Conservation (phyloP, 176 grass and related monocot species). For the Phragmites australis region DNA sequence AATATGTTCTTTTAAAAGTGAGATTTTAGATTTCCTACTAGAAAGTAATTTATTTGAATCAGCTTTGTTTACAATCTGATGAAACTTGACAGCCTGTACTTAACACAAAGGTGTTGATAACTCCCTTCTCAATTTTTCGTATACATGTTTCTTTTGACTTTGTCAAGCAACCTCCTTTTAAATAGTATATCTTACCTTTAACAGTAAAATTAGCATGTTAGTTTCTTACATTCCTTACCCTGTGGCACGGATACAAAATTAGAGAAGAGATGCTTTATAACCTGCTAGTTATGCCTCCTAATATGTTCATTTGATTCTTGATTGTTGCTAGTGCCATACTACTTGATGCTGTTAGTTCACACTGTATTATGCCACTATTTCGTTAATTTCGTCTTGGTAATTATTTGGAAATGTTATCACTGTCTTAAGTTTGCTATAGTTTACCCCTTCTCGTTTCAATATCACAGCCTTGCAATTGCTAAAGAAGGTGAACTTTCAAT, state of each 20-base stretch:
- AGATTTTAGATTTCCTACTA: too few relatives aligned
- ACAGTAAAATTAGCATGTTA: neutral
- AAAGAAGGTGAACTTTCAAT: slow-evolving; percentile 96
- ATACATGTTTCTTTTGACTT: neutral
- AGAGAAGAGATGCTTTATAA: neutral
- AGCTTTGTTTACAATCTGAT: slow-evolving; percentile 4
- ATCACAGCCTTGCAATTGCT: slow-evolving; percentile 82
- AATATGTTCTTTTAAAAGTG: neutral
- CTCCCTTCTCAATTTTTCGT: neutral
- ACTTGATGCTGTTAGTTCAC: neutral
- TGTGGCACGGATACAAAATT: neutral
- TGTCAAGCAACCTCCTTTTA: neutral
- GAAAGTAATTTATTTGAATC: neutral
- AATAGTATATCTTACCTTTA: slow-evolving; percentile 3
- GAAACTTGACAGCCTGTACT: neutral
- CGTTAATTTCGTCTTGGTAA: neutral
- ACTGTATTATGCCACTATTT: neutral
- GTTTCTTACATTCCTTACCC: neutral
- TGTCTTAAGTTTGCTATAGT: slow-evolving; percentile 13
- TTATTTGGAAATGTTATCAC: neutral
- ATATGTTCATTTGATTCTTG: neutral
- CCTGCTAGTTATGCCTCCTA: neutral
- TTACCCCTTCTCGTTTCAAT: slow-evolving; percentile 8
- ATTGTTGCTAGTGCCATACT: neutral
- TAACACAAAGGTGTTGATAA: neutral